These are phyloP conservation scores for Yamadazyma buinensis DNA, from an alignment of 1,139 yeast species.

Conservation along the genomic window DNA sequence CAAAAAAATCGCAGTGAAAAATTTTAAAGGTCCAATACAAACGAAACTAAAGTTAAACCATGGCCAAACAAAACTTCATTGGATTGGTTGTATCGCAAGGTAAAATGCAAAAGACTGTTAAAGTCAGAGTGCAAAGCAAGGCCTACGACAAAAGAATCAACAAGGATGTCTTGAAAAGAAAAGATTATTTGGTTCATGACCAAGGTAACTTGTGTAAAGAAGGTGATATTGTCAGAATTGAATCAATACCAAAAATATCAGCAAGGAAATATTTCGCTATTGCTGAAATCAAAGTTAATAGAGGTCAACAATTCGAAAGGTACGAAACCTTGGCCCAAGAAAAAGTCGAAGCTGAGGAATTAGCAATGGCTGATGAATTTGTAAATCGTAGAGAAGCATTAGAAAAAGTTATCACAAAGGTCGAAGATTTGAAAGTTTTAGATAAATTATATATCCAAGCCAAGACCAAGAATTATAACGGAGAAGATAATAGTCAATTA, in stretches of 20 bases:
- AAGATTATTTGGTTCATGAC: slow-evolving; percentile 89
- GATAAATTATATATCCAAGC: slow-evolving; percentile 32
- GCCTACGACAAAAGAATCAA: slow-evolving; percentile 67
- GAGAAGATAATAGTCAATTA: slow-evolving; percentile 31
- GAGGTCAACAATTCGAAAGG: slow-evolving; percentile 87
- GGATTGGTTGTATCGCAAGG: slow-evolving; percentile 96
- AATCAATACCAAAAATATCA: slow-evolving; percentile 82
- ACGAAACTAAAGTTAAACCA: no score
- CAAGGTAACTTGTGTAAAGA: slow-evolving; percentile 89
- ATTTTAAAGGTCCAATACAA: no score
- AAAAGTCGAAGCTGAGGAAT: slow-evolving; percentile 61
- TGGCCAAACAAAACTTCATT: slow-evolving; percentile 87
- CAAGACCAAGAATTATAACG: slow-evolving; percentile 20
- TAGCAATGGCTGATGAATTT: slow-evolving; percentile 46
- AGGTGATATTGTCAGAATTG: slow-evolving; percentile 94
- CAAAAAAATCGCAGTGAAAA: no score
- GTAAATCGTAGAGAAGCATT: slow-evolving; percentile 41
- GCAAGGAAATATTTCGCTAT: slow-evolving; percentile 86
- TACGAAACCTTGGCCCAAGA: slow-evolving; percentile 72
- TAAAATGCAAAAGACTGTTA: slow-evolving; percentile 91
- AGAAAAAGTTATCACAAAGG: slow-evolving; percentile 32
- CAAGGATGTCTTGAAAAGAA: slow-evolving; percentile 73
- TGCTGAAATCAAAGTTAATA: slow-evolving; percentile 84
- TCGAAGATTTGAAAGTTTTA: slow-evolving; percentile 47
- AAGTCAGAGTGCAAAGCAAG: slow-evolving; percentile 79